These are phyloP conservation scores for Aspergillus sojae DNA, from an alignment of 2,329 filamentous ascomycete species.

Conservation along the genomic window DNA sequence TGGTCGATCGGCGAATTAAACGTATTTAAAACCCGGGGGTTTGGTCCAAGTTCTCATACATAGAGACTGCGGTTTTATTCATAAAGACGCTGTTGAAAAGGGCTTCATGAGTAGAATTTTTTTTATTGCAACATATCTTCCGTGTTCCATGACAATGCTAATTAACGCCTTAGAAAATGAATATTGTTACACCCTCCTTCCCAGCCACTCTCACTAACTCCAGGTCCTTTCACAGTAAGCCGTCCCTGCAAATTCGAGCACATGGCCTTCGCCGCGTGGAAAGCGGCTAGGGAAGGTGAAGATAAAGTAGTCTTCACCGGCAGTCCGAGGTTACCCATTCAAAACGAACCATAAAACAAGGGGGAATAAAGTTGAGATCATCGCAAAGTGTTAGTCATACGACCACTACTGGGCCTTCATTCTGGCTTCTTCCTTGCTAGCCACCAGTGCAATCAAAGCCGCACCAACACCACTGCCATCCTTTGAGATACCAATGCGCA, in stretches of 20 bases:
- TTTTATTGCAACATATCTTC: background rate
- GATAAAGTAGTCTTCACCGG: conserved; percentile 3
- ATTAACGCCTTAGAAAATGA: background rate
- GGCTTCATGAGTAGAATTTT: background rate
- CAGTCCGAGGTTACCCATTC: conserved; percentile 1
- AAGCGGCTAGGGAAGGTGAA: conserved; percentile 1
- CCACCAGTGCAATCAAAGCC: conserved; percentile 89
- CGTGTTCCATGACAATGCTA: background rate
- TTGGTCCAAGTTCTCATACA: background rate
- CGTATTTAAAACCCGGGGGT: no score
- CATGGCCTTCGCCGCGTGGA: background rate
- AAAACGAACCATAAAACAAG: conserved; percentile 2
- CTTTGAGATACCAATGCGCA: conserved; percentile 94
- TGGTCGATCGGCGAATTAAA: no score
- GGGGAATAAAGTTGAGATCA: conserved; percentile 8
- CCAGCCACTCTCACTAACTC: conserved; percentile 9
- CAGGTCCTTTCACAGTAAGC: conserved; percentile 5
- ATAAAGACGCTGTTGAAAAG: background rate
- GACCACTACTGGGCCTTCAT: conserved; percentile 13
- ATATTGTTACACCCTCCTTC: conserved; percentile 9
- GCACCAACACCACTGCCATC: conserved; percentile 96
- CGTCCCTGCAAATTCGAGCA: background rate
- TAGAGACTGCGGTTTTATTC: no score
- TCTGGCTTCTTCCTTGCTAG: conserved; percentile 52
- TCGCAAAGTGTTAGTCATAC: conserved; percentile 5